These are phyloP conservation scores for Cladosporium sp. DNA, from an alignment of 2,329 filamentous ascomycete species.

Conservation along the genomic window DNA sequence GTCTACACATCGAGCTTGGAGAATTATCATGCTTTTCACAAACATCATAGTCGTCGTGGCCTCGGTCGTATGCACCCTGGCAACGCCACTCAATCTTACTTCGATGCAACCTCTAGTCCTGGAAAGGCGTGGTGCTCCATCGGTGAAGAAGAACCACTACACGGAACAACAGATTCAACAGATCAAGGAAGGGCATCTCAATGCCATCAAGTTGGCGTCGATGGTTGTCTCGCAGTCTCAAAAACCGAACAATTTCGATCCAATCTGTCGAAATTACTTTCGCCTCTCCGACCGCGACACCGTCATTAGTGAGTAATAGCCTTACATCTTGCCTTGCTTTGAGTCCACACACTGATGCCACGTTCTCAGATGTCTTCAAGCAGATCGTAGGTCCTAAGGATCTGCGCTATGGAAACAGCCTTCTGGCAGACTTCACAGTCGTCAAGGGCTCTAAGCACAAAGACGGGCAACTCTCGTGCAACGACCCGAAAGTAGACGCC, in stretches of 20 bases:
- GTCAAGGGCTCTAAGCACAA: not conserved
- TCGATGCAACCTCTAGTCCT: not conserved
- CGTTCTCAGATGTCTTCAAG: not conserved
- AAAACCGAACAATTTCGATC: not conserved
- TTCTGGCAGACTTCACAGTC: not conserved
- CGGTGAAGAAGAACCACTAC: not conserved
- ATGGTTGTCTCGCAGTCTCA: not conserved
- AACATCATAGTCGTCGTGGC: not conserved
- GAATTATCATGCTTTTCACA: not conserved
- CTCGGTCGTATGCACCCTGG: not conserved
- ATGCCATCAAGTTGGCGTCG: not conserved
- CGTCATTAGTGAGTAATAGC: not conserved
- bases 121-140: not conserved
- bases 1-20: not conserved
- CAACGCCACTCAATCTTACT: not conserved
- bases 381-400: not conserved
- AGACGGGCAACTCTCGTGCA: not conserved
- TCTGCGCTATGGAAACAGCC: not conserved
- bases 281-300: not conserved
- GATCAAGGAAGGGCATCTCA: not conserved
- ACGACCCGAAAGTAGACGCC: not conserved
- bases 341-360: not conserved
- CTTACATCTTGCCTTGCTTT: not conserved
- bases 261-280: not conserved
- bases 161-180: not conserved